Percentiles rank a stretch among this genome's conserved stretches.
phyloP scores from a whole-genome alignment of 768 basidiomycete species.

The Macrolepiota dolichaula region DNA sequence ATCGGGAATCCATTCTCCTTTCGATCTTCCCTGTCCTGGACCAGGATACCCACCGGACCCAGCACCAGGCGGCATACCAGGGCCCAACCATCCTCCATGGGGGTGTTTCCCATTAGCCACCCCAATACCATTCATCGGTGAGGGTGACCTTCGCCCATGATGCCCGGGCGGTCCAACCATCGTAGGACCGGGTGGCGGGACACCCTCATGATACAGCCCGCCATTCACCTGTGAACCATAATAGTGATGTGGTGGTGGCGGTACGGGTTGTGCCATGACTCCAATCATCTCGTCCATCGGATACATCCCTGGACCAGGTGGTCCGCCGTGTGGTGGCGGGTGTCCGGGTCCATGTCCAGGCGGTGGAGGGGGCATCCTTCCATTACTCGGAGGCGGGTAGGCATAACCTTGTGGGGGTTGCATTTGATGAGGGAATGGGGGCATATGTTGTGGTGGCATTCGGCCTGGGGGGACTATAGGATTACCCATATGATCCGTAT shows the following conservation, averaged over 20 bases:
- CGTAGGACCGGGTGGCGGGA: slow-evolving; percentile 14
- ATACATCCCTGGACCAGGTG: slow-evolving; percentile 1
- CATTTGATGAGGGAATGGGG: slow-evolving; percentile 5
- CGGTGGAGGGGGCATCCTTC: slow-evolving; percentile 7
- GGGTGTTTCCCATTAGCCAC: slow-evolving; percentile 22
- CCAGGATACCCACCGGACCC: slow-evolving; percentile 35
- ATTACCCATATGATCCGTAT: slow-evolving; percentile 9
- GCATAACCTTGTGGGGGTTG: slow-evolving; percentile 4
- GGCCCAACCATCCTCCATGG: slow-evolving; percentile 4
- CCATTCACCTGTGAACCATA: slow-evolving; percentile 27
- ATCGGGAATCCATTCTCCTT: slow-evolving; percentile 9
- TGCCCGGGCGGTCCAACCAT: slow-evolving; percentile 15
- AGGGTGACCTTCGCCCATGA: slow-evolving; percentile 31
- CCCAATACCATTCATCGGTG: slow-evolving; percentile 30
- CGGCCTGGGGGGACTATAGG: slow-evolving; percentile 10
- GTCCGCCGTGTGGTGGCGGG: slow-evolving; percentile 5
- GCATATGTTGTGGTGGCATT: slow-evolving; percentile 11
- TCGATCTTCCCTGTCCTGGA: slow-evolving; percentile 24
- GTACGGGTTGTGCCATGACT: slow-evolving; percentile 23
- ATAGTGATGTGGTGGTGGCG: slow-evolving; percentile 30
- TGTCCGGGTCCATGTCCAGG: slow-evolving; percentile 5
- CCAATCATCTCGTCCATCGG: slow-evolving; percentile 15
- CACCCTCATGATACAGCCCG: slow-evolving; percentile 8
- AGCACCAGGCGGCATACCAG: slow-evolving; percentile 12
- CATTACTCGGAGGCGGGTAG: not conserved